phyloP scores from a whole-genome alignment of 352 stramenopile species.

The Pythium dissotocum region DNA sequence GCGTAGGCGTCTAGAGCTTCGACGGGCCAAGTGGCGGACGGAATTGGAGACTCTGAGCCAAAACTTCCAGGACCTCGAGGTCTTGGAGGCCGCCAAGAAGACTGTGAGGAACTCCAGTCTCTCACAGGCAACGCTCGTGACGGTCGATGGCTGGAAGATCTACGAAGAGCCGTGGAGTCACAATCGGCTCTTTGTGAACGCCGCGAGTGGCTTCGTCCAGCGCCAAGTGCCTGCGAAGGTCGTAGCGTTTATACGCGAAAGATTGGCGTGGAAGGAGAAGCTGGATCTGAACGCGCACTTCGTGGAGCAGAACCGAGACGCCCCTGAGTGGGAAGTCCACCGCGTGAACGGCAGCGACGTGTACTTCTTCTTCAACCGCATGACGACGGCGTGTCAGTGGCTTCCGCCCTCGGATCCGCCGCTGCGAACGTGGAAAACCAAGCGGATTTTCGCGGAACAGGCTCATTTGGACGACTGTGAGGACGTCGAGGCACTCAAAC shows the following conservation, averaged over 20 bases:
- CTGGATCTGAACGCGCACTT: conserved; percentile 44
- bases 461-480: conserved; percentile 49
- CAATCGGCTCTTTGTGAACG: conserved; percentile 69
- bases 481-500: conserved; percentile 41
- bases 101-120: conserved; percentile 28
- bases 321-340: conserved; percentile 62
- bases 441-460: conserved; percentile 52
- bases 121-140: neutral
- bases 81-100: conserved; percentile 37
- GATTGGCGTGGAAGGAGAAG: conserved; percentile 73
- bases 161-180: conserved; percentile 55
- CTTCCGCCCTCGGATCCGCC: conserved; percentile 39
- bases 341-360: conserved; percentile 53
- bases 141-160: conserved; percentile 38
- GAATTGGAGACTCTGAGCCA: conserved; percentile 41
- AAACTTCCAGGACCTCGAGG: conserved; percentile 64
- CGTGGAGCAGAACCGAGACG: conserved; percentile 49
- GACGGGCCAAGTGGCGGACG: conserved; percentile 40
- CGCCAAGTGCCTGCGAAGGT: conserved; percentile 55
- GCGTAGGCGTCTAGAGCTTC: conserved; percentile 32
- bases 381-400: conserved; percentile 58
- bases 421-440: conserved; percentile 47
- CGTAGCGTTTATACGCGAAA: conserved; percentile 28
- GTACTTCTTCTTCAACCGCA: conserved; percentile 78
- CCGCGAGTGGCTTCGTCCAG: conserved; percentile 60